Evolutionary conservation across 805 yeast species (phyloP), one percentile per base, ranked within the genome.

Genomic region (Teunomyces cretensis): DNA sequence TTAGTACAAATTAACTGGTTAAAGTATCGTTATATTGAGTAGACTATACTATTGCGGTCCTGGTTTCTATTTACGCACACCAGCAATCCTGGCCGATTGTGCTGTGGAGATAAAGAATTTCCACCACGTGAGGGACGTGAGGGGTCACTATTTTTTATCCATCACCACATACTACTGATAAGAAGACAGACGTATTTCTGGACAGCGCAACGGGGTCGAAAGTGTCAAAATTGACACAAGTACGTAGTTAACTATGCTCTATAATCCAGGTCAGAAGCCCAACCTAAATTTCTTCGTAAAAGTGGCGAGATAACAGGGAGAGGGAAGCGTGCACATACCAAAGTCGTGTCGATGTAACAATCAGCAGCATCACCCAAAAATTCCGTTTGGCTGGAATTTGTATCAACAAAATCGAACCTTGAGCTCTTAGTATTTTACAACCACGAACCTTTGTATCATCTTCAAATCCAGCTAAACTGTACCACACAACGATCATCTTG

Each of bases 341-440:
- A 35, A 35, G 38, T 35, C 38, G 38, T 35, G 38, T 24, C 26
- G 11, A 22, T 22, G 38, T 22, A 35, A 35, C 38, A 35, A 35
- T 35, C 38, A 17, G 38, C 38, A 35, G 38, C 38, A 35, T 35
- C 38, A 35, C 28, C 38, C 38, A 35, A 35, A 35, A 35, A 19
- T 17, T 35, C 28, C 28, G 27, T 24, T 14, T 11, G 19, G 28
- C 38, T 35, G 38, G 38, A 35, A 35, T 35, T 35, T 24, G 38
- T 35, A 35, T 35, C 38, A 35, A 35, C 38, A 35, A 19, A 19
- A 17, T 12, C 38, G 28, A 35, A 35, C 27, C 38, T 35, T 35
- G 38, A 35, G 17, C 38, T 8, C 16, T 12, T 7, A 35, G 38
- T 17, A 35, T 24, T 35, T 11, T 19, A n/a, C 28, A 22, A 13